Percentiles rank a stretch among this genome's conserved stretches.
Conservation (phyloP, 1,139 yeast genomes). For the Hemisphaericaspora subhashii region DNA sequence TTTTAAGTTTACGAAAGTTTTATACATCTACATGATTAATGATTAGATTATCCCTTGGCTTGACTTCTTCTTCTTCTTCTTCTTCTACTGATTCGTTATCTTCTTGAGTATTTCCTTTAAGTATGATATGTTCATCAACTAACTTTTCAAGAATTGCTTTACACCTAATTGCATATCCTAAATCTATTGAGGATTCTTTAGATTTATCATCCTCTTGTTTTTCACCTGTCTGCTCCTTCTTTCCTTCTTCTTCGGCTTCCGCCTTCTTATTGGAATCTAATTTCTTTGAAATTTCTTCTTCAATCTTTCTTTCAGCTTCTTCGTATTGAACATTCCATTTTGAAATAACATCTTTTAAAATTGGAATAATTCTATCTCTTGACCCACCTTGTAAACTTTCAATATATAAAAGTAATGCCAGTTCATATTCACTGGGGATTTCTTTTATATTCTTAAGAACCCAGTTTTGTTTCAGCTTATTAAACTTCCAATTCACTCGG, state of each 20-base stretch:
- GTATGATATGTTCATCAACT: constrained; percentile 11
- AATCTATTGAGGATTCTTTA: constrained; percentile 3
- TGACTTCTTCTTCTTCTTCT: constrained; percentile 5
- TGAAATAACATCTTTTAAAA: constrained; percentile 46
- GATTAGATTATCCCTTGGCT: constrained; percentile 14
- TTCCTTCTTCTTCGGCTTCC: constrained; percentile 12
- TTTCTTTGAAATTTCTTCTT: constrained; percentile 32
- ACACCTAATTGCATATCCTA: constrained; percentile 15
- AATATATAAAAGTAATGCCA: constrained; percentile 57
- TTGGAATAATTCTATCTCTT: constrained; percentile 55
- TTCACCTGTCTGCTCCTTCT: constrained; percentile 7
- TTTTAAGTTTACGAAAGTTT: too few relatives aligned
- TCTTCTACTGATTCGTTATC: constrained; percentile 11
- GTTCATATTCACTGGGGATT: constrained; percentile 58
- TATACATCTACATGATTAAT: constrained; percentile 18
- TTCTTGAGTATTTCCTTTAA: constrained; percentile 12
- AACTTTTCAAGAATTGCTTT: constrained; percentile 11
- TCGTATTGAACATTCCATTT: constrained; percentile 59
- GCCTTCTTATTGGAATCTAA: constrained; percentile 11
- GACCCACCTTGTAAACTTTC: constrained; percentile 76
- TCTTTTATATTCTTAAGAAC: constrained; percentile 64
- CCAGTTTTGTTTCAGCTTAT: constrained; percentile 95
- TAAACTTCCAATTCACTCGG: constrained; percentile 78
- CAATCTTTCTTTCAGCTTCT: constrained; percentile 39
- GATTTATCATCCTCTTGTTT: neutral